These are phyloP conservation scores for Trapa bicornis DNA, from an alignment of 345 rosid species.

Conservation along the genomic window DNA sequence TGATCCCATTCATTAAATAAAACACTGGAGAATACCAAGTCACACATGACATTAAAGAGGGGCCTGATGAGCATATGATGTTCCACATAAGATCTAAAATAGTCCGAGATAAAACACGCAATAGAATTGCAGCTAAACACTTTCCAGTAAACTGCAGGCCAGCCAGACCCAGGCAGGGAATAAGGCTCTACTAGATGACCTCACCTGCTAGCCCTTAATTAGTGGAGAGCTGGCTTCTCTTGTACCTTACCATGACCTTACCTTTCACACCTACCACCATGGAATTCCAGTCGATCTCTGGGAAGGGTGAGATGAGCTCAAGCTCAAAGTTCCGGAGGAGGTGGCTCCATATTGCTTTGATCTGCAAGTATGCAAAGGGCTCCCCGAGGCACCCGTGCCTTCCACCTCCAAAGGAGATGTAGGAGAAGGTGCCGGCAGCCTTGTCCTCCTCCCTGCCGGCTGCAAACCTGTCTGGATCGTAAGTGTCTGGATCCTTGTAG, in stretches of 20 bases:
- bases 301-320: conserved; percentile 83
- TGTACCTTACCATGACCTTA: conserved; percentile 85
- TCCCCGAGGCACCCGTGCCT: conserved; percentile 98
- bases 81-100: no score
- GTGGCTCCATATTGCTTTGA: conserved; percentile 98
- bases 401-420: conserved; percentile 92
- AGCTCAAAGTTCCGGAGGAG: conserved; percentile 83
- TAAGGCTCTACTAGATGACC: no score
- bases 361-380: conserved; percentile 95
- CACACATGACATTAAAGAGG: no score
- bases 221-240: conserved; percentile 37
- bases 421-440: conserved; percentile 74
- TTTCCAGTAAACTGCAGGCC: no score
- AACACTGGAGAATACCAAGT: no score
- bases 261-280: conserved; percentile 99
- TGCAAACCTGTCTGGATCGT: conserved; percentile 78
- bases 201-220: conserved; percentile 4
- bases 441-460: conserved; percentile 93
- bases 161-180: no score
- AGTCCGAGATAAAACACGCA: no score
- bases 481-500: conserved; percentile 65
- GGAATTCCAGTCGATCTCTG: conserved; percentile 97
- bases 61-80: no score
- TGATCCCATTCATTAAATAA: no score
- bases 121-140: no score